Conservation (phyloP, 768 basidiomycete species). For the Saitozyma podzolica region DNA sequence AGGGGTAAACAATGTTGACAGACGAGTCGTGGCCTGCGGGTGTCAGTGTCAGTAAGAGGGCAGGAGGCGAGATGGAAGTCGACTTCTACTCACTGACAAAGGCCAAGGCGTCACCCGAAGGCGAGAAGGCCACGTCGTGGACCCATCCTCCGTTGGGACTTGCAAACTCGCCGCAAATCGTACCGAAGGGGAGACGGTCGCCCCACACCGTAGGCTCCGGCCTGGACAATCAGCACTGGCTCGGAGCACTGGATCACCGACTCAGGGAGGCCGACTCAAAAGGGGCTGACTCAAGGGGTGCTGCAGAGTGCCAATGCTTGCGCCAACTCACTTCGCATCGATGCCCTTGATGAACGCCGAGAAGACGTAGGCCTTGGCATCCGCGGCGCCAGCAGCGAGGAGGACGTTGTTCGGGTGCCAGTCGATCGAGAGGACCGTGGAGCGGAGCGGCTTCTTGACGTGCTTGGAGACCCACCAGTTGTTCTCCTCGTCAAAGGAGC, state of each 20-base stretch:
- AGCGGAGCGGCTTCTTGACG: conserved; percentile 94
- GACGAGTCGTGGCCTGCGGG: conserved; percentile 86
- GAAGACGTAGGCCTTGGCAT: conserved; percentile 96
- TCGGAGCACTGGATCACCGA: no score
- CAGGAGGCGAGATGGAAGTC: not conserved
- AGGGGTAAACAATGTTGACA: conserved; percentile 86
- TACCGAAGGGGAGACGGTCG: conserved; percentile 96
- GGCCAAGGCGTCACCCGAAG: conserved; percentile 88
- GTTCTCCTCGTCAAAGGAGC: conserved; percentile 94
- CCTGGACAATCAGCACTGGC: conserved; percentile 54
- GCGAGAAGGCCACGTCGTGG: conserved; percentile 91
- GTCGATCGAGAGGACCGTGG: conserved; percentile 88
- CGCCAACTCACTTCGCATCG: conserved; percentile 70
- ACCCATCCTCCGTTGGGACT: conserved; percentile 96
- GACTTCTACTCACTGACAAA: conserved; percentile 72
- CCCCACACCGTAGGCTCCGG: conserved; percentile 92
- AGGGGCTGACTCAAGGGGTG: no score
- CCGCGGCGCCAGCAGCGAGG: conserved; percentile 93
- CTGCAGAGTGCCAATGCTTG: no score
- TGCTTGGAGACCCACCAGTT: conserved; percentile 99
- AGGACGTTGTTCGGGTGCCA: conserved; percentile 99
- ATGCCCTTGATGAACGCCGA: conserved; percentile 99
- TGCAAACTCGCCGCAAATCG: conserved; percentile 88
- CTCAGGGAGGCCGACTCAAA: no score
- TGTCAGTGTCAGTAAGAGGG: not conserved